A percentile compares a stretch with the other conserved stretches of the same genome.
phyloP scores from a whole-genome alignment of 2,329 filamentous ascomycete genomes.

The Basipetospora chlamydospora region DNA sequence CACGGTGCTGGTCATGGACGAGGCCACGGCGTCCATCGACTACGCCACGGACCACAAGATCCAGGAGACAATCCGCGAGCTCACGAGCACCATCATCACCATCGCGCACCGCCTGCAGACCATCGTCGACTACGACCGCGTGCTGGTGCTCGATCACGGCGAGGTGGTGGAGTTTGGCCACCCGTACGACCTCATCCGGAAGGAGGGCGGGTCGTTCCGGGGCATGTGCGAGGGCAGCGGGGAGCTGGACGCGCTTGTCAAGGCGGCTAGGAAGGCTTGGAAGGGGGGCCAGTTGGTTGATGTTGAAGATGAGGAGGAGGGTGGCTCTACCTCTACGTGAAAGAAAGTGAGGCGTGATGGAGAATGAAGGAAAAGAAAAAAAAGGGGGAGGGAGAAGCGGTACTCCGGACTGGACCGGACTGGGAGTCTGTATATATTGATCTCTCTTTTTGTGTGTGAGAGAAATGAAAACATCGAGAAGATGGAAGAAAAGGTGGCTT shows the following conservation, averaged over 20 bases:
- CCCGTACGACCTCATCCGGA: conserved; percentile 66
- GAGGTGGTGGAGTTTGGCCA: conserved; percentile 80
- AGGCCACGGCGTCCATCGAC: conserved; percentile 94
- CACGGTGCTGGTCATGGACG: conserved; percentile 96
- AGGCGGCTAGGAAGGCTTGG: conserved; percentile 41
- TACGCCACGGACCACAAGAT: conserved; percentile 94
- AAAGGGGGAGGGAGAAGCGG: neutral
- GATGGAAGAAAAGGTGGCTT: too few species aligned
- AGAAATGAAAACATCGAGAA: too few species aligned
- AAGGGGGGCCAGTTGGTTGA: conserved; percentile 23
- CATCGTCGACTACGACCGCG: conserved; percentile 96
- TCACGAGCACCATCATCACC: conserved; percentile 86
- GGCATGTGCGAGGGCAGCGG: conserved; percentile 53
- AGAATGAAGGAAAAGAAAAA: neutral
- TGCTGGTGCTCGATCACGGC: conserved; percentile 84
- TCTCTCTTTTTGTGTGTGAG: too few species aligned
- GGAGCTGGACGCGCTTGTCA: conserved; percentile 34
- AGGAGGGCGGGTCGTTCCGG: conserved; percentile 48
- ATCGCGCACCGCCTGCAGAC: conserved; percentile 93
- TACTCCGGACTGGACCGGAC: too few species aligned
- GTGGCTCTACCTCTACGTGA: neutral
- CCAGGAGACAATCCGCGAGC: conserved; percentile 87
- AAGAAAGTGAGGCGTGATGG: neutral
- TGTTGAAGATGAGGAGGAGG: conserved; percentile 10
- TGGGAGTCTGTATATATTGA: too few species aligned